A percentile compares a stretch with the other conserved stretches of the same genome.
Evolutionary conservation across 1,284 basidiomycete genomes (phyloP).

Genomic region (Cutaneotrichosporon sp.): DNA sequence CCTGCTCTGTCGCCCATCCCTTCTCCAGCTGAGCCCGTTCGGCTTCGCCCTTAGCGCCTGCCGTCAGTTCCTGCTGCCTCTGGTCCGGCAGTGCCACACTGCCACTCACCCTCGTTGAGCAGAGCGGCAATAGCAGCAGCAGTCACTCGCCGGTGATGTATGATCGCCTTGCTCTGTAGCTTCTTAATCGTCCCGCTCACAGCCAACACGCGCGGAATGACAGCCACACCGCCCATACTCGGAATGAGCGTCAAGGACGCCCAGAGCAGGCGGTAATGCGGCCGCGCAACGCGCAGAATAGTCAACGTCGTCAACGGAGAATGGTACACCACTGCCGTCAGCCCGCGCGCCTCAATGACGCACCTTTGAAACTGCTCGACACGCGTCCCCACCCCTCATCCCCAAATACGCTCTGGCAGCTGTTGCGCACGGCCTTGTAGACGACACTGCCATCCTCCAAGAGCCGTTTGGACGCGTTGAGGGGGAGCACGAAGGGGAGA

Average conservation of each 20-base stretch:
- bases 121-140: slow-evolving; percentile 21
- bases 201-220: slow-evolving; percentile 39
- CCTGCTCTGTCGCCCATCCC: slow-evolving; percentile 12
- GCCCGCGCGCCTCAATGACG: not conserved
- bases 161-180: slow-evolving; percentile 37
- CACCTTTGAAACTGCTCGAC: slow-evolving; percentile 40
- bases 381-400: slow-evolving; percentile 47
- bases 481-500: slow-evolving; percentile 34
- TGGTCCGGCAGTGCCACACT: not conserved
- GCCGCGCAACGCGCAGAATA: slow-evolving; percentile 39
- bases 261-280: slow-evolving; percentile 37
- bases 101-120: slow-evolving; percentile 12
- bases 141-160: slow-evolving; percentile 36
- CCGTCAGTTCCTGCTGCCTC: no score
- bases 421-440: slow-evolving; percentile 28
- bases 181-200: slow-evolving; percentile 46
- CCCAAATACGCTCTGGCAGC: slow-evolving; percentile 37
- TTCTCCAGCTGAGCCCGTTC: slow-evolving; percentile 10
- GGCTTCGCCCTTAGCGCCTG: slow-evolving; percentile 13
- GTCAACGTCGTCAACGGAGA: slow-evolving; percentile 42
- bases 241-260: slow-evolving; percentile 30
- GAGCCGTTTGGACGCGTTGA: slow-evolving; percentile 1
- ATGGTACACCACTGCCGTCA: slow-evolving; percentile 38
- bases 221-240: slow-evolving; percentile 12
- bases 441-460: slow-evolving; percentile 26